A percentile compares a stretch with the other conserved stretches of the same genome.
These are phyloP conservation scores for Mariannaea sp. DNA, from an alignment of 2,329 filamentous ascomycete genomes.

Conservation along the genomic window DNA sequence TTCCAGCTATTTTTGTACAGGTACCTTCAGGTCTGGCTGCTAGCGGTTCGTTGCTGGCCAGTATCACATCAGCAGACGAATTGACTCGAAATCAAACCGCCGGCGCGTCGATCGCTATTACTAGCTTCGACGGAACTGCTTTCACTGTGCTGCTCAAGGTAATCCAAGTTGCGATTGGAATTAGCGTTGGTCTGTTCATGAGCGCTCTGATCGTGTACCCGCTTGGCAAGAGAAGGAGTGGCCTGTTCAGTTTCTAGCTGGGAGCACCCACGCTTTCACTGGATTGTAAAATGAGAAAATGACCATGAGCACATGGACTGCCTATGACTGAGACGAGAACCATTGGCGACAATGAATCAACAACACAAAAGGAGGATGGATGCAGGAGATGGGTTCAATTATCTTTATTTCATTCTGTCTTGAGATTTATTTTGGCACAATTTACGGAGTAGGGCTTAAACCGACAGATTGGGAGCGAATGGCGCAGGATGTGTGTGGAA, in stretches of 20 bases:
- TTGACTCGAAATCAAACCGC: constrained; percentile 53
- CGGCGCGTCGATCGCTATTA: constrained; percentile 32
- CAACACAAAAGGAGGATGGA: constrained; percentile 6
- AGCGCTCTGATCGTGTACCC: constrained; percentile 61
- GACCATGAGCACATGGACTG: neutral
- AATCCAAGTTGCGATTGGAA: constrained; percentile 65
- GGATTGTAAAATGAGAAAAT: neutral
- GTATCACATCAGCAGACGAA: constrained; percentile 60
- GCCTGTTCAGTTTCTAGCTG: constrained; percentile 57
- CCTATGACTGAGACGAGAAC: neutral
- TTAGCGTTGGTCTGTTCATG: constrained; percentile 64
- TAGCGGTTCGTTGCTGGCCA: constrained; percentile 61
- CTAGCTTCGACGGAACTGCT: constrained; percentile 49
- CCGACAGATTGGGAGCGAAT: constrained; percentile 17
- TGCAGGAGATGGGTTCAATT: neutral
- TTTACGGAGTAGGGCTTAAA: no score
- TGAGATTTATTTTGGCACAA: no score
- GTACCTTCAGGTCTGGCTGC: constrained; percentile 67
- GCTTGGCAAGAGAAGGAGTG: constrained; percentile 61
- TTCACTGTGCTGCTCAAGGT: constrained; percentile 62
- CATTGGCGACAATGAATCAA: neutral
- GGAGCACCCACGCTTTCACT: neutral
- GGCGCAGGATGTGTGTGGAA: constrained; percentile 17
- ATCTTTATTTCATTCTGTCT: neutral
- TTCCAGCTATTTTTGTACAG: constrained; percentile 82